Evolutionary conservation across 1,284 basidiomycete species (phyloP).

Genomic region (Ganoderma sp.): DNA sequence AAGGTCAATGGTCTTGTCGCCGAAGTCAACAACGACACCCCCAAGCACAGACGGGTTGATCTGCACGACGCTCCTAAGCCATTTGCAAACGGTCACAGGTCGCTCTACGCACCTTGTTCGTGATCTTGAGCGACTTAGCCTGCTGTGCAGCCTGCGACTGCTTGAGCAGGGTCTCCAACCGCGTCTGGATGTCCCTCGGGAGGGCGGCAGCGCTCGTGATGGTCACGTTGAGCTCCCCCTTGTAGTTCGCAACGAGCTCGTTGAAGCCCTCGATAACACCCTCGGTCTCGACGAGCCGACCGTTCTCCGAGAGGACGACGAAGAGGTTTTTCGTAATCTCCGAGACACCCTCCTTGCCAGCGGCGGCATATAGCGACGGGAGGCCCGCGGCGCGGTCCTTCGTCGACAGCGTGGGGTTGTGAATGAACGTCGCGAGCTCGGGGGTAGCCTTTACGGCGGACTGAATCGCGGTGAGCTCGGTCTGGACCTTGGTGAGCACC

Average conservation of each 20-base stretch:
- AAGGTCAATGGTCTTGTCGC: constrained; percentile 63
- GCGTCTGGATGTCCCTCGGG: constrained; percentile 71
- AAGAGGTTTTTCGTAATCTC: constrained; percentile 96
- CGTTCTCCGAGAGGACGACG: constrained; percentile 91
- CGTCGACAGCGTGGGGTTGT: constrained; percentile 88
- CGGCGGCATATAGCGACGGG: constrained; percentile 63
- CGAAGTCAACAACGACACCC: constrained; percentile 95
- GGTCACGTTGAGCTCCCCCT: constrained; percentile 91
- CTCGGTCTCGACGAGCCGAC: constrained; percentile 82
- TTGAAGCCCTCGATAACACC: constrained; percentile 94
- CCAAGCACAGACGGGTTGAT: constrained; percentile 89
- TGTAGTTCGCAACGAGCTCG: constrained; percentile 87
- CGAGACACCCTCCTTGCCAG: constrained; percentile 76
- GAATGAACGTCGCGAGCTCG: constrained; percentile 74
- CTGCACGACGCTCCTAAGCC: constrained; percentile 44
- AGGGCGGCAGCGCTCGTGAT: constrained; percentile 90
- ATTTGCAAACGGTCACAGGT: neutral
- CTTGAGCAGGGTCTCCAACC: constrained; percentile 86
- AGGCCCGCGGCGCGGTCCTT: constrained; percentile 80
- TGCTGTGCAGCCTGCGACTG: constrained; percentile 82
- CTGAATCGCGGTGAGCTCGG: constrained; percentile 78
- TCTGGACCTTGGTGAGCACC: constrained; percentile 80
- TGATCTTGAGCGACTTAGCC: constrained; percentile 85
- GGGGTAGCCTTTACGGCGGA: constrained; percentile 68
- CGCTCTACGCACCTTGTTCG: constrained; percentile 74